Percentiles rank a stretch among this genome's conserved stretches.
phyloP scores from a whole-genome alignment of 164 flowering plant genomes.

The Magnolia sinica region DNA sequence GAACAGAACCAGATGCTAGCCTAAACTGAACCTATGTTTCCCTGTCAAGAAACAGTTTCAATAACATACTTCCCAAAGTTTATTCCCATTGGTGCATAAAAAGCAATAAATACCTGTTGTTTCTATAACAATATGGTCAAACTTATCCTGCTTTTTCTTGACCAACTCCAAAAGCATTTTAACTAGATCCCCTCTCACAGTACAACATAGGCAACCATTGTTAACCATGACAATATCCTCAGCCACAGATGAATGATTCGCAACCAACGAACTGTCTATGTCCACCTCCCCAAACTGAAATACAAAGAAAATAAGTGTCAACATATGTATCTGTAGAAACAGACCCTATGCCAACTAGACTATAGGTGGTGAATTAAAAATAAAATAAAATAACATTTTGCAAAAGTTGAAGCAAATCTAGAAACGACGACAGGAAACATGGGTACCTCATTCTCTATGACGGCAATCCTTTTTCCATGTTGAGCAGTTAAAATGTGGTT shows the following conservation, averaged over 20 bases:
- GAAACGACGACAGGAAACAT: not conserved
- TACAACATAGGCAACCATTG: slow-evolving; percentile 95
- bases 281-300: slow-evolving; percentile 96
- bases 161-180: slow-evolving; percentile 83
- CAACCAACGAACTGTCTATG: slow-evolving; percentile 94
- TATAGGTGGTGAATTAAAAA: not conserved
- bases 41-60: not conserved
- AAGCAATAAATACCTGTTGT: slow-evolving; percentile 65
- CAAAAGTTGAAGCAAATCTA: not conserved
- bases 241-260: slow-evolving; percentile 62
- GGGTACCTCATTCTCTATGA: slow-evolving; percentile 93
- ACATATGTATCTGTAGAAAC: not conserved
- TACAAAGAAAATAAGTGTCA: slow-evolving; percentile 1
- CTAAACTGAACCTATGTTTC: not conserved
- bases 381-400: not conserved
- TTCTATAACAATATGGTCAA: slow-evolving; percentile 96
- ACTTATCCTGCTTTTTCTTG: slow-evolving; percentile 63
- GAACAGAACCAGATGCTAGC: not conserved
- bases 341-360: not conserved
- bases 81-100: slow-evolving; percentile 1
- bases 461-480: slow-evolving; percentile 95
- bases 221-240: slow-evolving; percentile 93
- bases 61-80: not conserved
- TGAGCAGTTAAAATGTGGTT: slow-evolving; percentile 85
- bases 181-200: slow-evolving; percentile 91